Conservation (phyloP, 805 yeast species). For the Hanseniaspora jakobsenii region DNA sequence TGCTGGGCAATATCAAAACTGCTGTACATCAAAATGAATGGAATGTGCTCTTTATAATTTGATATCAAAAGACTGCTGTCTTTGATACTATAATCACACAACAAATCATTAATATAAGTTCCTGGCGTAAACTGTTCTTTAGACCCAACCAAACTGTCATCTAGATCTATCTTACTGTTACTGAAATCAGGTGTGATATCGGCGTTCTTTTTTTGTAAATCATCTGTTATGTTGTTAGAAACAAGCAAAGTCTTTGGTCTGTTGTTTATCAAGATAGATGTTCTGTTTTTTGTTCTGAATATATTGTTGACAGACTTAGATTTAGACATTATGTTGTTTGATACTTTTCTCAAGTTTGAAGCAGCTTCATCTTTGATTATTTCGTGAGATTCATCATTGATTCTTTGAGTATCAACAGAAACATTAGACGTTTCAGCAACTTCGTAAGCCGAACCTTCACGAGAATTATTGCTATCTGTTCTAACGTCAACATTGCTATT, state of each 20-base stretch:
- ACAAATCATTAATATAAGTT: constrained; percentile 20
- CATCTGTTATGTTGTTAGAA: constrained; percentile 19
- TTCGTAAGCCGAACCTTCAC: too few relatives aligned
- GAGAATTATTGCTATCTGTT: too few relatives aligned
- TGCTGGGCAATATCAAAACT: constrained; percentile 64
- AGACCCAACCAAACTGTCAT: background rate
- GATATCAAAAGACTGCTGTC: constrained; percentile 23
- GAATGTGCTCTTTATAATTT: constrained; percentile 49
- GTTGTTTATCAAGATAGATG: constrained; percentile 1
- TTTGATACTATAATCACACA: constrained; percentile 21
- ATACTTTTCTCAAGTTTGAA: too few relatives aligned
- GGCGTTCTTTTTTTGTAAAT: too few relatives aligned
- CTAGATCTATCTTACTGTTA: background rate
- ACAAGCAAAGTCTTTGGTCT: constrained; percentile 19
- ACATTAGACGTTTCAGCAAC: too few relatives aligned
- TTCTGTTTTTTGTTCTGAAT: constrained; percentile 2
- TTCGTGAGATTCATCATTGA: background rate
- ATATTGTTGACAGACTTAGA: constrained; percentile 9
- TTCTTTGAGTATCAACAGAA: constrained; percentile 14
- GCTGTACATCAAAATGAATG: constrained; percentile 65
- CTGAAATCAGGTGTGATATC: background rate
- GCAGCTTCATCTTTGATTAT: constrained; percentile 14
- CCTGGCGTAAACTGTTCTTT: constrained; percentile 13
- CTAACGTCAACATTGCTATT: too few relatives aligned
- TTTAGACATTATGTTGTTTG: constrained; percentile 9